Conservation (phyloP, 2,329 filamentous ascomycete genomes). For the Xylaria sp. region DNA sequence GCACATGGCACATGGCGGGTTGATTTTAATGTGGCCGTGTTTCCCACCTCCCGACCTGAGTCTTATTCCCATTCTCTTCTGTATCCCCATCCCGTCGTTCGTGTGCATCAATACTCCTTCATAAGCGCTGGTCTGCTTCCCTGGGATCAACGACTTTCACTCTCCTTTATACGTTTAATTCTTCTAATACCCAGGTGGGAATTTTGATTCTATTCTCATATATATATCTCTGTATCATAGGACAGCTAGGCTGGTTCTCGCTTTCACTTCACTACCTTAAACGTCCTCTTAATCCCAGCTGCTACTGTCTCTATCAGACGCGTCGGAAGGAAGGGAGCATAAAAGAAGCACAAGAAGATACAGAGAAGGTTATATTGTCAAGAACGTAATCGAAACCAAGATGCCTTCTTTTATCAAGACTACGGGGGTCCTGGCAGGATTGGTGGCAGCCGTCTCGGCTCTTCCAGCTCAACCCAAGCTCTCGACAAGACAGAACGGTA, state of each 20-base stretch:
- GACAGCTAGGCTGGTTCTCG: conserved; percentile 57
- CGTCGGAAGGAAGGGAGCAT: conserved; percentile 11
- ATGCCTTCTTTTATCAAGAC: conserved; percentile 63
- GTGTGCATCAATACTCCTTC: conserved; percentile 47
- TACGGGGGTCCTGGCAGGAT: conserved; percentile 55
- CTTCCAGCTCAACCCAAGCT: conserved; percentile 59
- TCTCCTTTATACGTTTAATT: conserved; percentile 49
- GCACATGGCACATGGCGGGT: conserved; percentile 6
- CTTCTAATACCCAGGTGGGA: conserved; percentile 52
- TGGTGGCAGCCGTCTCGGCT: conserved; percentile 60
- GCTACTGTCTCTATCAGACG: conserved; percentile 40
- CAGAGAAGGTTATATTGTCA: conserved; percentile 45
- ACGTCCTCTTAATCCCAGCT: conserved; percentile 40
- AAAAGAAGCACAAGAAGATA: conserved; percentile 13
- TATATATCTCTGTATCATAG: conserved; percentile 32
- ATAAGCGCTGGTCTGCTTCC: conserved; percentile 65
- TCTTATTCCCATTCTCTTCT: conserved; percentile 45
- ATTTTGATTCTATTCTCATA: conserved; percentile 36
- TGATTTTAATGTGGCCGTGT: conserved; percentile 48
- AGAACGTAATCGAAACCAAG: conserved; percentile 49
- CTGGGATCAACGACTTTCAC: conserved; percentile 52
- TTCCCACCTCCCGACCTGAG: conserved; percentile 46
- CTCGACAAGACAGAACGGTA: conserved; percentile 57
- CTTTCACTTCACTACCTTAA: conserved; percentile 39
- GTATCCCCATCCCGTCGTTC: conserved; percentile 50